Percentiles rank a stretch among this genome's conserved stretches.
phyloP scores from a whole-genome alignment of 2,329 filamentous ascomycete species.

The Pseudocercospora vitis region DNA sequence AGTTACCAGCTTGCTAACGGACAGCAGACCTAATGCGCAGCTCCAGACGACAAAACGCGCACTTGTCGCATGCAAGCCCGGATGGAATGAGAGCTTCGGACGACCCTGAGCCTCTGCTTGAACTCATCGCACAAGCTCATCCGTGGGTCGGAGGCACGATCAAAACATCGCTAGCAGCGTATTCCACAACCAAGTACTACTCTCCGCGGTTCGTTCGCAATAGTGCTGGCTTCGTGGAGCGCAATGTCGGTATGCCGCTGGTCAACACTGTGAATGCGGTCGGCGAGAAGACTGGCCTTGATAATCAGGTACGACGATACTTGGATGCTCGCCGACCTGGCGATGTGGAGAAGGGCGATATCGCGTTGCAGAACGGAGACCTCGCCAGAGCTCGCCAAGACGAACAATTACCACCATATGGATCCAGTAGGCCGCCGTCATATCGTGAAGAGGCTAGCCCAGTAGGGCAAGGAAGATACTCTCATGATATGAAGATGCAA shows the following conservation, averaged over 20 bases:
- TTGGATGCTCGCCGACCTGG: slow-evolving; percentile 59
- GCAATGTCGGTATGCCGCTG: slow-evolving; percentile 76
- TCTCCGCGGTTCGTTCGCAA: slow-evolving; percentile 82
- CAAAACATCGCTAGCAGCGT: slow-evolving; percentile 79
- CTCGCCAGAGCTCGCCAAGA: slow-evolving; percentile 50
- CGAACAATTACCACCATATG: slow-evolving; percentile 80
- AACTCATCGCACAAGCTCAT: slow-evolving; percentile 83
- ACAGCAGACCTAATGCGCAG: slow-evolving; percentile 46
- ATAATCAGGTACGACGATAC: slow-evolving; percentile 83
- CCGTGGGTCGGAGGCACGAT: slow-evolving; percentile 76
- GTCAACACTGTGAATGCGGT: slow-evolving; percentile 84
- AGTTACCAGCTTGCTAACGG: no score
- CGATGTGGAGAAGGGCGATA: slow-evolving; percentile 47
- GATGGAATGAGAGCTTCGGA: slow-evolving; percentile 22
- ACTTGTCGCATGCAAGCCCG: slow-evolving; percentile 29
- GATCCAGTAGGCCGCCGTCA: slow-evolving; percentile 60
- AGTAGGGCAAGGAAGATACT: slow-evolving; percentile 21
- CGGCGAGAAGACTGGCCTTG: slow-evolving; percentile 80
- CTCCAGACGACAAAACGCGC: slow-evolving; percentile 35
- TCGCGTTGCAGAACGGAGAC: slow-evolving; percentile 53
- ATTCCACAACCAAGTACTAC: slow-evolving; percentile 84
- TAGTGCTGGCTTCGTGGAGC: slow-evolving; percentile 88
- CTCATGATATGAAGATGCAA: slow-evolving; percentile 19
- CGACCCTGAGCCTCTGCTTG: slow-evolving; percentile 77
- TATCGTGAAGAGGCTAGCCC: slow-evolving; percentile 39